These are phyloP conservation scores for Leptodontidium sp. DNA, from an alignment of 2,329 filamentous ascomycete species.

Conservation along the genomic window DNA sequence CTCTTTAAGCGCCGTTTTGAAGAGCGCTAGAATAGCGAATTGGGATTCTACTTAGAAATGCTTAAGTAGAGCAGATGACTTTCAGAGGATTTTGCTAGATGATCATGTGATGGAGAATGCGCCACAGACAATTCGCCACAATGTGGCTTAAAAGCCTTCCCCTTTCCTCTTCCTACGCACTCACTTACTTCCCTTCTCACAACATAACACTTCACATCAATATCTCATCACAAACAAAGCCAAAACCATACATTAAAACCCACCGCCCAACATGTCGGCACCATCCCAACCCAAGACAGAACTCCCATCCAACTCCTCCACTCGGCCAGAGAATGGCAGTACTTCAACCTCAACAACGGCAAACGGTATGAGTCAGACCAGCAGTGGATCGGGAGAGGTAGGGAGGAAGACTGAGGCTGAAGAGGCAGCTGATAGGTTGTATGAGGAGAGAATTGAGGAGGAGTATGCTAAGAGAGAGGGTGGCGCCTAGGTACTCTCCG, in stretches of 20 bases:
- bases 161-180: not conserved
- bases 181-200: not conserved
- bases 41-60: not conserved
- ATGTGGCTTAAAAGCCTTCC: not conserved
- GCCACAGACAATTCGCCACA: conserved; percentile 13
- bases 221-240: not conserved
- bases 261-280: not conserved
- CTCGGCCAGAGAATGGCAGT: conserved; percentile 2
- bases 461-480: conserved; percentile 69
- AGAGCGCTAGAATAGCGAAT: not conserved
- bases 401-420: conserved; percentile 19
- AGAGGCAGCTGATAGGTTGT: conserved; percentile 48
- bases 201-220: not conserved
- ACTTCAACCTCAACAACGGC: not conserved
- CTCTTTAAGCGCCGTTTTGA: not conserved
- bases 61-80: not conserved
- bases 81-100: not conserved
- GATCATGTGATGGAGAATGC: conserved; percentile 2
- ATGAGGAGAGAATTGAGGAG: conserved; percentile 66
- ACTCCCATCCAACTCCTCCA: conserved; percentile 5
- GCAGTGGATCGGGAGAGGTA: not conserved
- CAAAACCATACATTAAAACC: not conserved
- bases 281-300: not conserved
- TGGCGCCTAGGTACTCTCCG: conserved; percentile 52
- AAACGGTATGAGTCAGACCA: not conserved